Conservation (phyloP, 441 rosid species). For the Erodium trifolium region DNA sequence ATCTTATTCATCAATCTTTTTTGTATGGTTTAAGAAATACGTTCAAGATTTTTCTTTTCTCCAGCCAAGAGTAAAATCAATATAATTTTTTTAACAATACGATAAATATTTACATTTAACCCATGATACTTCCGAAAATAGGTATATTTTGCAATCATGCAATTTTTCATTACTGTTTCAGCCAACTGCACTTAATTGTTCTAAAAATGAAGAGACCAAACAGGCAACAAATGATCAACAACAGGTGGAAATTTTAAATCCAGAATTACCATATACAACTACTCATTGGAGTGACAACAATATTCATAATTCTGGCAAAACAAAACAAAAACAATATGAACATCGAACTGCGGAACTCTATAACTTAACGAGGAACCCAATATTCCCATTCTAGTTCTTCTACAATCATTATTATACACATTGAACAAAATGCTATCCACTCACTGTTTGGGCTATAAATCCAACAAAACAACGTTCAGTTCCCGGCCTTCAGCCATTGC, state of each 20-base stretch:
- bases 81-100: too few relatives aligned
- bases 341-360: slow-evolving; percentile 32
- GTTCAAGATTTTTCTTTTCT: too few relatives aligned
- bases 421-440: slow-evolving; percentile 12
- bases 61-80: too few relatives aligned
- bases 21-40: too few relatives aligned
- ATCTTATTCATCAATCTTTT: too few relatives aligned
- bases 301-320: slow-evolving; percentile 23
- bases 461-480: slow-evolving; percentile 15
- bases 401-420: slow-evolving; percentile 34
- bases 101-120: too few relatives aligned
- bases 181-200: too few relatives aligned
- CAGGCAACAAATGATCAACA: neutral
- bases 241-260: slow-evolving; percentile 23
- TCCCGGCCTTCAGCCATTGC: slow-evolving; percentile 27
- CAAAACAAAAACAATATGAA: slow-evolving; percentile 31
- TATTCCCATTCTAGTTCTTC: slow-evolving; percentile 32
- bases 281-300: neutral
- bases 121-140: too few relatives aligned
- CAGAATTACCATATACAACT: slow-evolving; percentile 40
- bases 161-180: too few relatives aligned
- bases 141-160: too few relatives aligned
- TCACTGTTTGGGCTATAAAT: slow-evolving; percentile 10
- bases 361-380: slow-evolving; percentile 29
- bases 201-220: too few relatives aligned